Percentiles rank a stretch among this genome's conserved stretches.
These are phyloP conservation scores for Phyllostachys edulis DNA, from an alignment of 176 grass and related monocot genomes.

Conservation along the genomic window DNA sequence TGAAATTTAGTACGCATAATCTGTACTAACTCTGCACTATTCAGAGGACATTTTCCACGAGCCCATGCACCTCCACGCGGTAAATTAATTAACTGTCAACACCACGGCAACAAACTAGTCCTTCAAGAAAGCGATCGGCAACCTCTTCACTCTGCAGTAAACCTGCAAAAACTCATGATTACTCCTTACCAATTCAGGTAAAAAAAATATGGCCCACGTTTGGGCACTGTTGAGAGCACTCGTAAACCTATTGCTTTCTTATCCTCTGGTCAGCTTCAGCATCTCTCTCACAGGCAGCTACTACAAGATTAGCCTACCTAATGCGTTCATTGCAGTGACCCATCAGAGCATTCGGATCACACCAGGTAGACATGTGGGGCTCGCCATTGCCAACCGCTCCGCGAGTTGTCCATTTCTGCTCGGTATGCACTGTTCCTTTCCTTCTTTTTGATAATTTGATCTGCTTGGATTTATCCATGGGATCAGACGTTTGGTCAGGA, in stretches of 20 bases:
- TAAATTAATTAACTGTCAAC: neutral
- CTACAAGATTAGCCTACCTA: neutral
- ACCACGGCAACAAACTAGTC: neutral
- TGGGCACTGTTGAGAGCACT: neutral
- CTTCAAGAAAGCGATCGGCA: neutral
- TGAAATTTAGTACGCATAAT: neutral
- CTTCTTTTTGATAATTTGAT: neutral
- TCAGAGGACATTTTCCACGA: neutral
- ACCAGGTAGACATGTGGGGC: neutral
- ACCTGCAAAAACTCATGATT: neutral
- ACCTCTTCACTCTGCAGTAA: neutral
- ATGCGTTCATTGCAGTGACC: conserved; percentile 6
- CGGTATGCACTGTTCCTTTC: neutral
- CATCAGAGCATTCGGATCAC: neutral
- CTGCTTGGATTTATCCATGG: neutral
- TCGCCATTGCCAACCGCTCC: neutral
- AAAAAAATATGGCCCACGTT: neutral
- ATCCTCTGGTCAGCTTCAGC: neutral
- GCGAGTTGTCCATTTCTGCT: neutral
- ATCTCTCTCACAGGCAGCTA: neutral
- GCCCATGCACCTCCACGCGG: neutral
- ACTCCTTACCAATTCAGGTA: neutral
- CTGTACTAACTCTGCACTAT: neutral
- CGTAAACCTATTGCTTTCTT: neutral
- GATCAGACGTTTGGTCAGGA: neutral